Conservation (phyloP, 495 filamentous ascomycete genomes). For the Neurospora sp. region DNA sequence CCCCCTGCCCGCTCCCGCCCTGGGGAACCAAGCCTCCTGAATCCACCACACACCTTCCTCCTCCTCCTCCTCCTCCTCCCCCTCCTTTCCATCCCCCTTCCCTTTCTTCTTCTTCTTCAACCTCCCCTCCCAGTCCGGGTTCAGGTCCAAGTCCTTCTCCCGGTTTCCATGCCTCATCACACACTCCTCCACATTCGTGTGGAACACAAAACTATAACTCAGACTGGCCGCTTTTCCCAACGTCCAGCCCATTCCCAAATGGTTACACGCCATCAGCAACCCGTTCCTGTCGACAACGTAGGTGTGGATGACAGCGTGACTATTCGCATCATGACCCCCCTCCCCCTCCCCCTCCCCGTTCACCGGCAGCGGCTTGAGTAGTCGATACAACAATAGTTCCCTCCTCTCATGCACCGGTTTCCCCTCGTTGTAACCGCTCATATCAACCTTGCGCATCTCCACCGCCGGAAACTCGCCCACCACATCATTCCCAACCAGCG, state of each 20-base stretch:
- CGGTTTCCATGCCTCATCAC: conserved; percentile 24
- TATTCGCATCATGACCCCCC: no score
- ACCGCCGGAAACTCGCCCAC: conserved; percentile 46
- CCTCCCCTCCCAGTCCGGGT: conserved; percentile 59
- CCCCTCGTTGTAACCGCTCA: conserved; percentile 42
- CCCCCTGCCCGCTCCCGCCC: conserved; percentile 45
- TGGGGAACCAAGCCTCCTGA: conserved; percentile 53
- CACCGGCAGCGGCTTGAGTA: conserved; percentile 34
- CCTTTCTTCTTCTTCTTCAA: conserved; percentile 29
- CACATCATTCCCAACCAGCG: conserved; percentile 14
- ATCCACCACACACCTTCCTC: conserved; percentile 51
- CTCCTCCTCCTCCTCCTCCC: not conserved
- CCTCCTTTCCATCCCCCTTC: conserved; percentile 4
- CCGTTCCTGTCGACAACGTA: conserved; percentile 63
- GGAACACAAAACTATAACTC: conserved; percentile 53
- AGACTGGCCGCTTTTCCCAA: conserved; percentile 48
- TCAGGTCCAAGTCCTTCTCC: conserved; percentile 32
- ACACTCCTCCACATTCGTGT: conserved; percentile 36
- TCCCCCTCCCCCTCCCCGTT: not conserved
- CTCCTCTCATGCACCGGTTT: conserved; percentile 45
- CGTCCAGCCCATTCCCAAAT: conserved; percentile 44
- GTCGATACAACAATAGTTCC: conserved; percentile 49
- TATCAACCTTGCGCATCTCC: conserved; percentile 54
- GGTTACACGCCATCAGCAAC: conserved; percentile 50
- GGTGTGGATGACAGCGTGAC: conserved; percentile 55